Percentiles rank a stretch among this genome's conserved stretches.
phyloP scores from a whole-genome alignment of 345 rosid genomes.

The Brassica nigra region DNA sequence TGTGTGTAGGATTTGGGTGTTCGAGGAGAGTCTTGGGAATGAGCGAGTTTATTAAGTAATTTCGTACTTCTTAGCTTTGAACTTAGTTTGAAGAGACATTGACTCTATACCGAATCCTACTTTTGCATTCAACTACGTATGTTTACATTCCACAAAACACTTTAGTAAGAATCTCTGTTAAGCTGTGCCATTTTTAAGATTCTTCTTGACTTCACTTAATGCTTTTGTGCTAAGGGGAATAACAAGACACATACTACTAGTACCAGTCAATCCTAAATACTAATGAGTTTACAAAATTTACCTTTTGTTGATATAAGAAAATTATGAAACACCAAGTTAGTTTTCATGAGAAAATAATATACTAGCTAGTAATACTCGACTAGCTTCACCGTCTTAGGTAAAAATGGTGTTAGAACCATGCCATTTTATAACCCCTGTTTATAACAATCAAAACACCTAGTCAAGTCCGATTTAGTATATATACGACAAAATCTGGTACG shows the following conservation, averaged over 20 bases:
- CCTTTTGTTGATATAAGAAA: not conserved
- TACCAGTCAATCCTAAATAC: not conserved
- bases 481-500: not conserved
- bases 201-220: not conserved
- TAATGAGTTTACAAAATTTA: not conserved
- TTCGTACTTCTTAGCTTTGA: slow-evolving; percentile 29
- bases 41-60: slow-evolving; percentile 29
- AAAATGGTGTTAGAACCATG: not conserved
- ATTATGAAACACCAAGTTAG: too few relatives aligned
- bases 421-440: not conserved
- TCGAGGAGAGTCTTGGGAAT: slow-evolving; percentile 37
- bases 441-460: not conserved
- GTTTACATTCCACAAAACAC: slow-evolving; percentile 20
- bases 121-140: slow-evolving; percentile 28
- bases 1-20: slow-evolving; percentile 28
- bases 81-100: slow-evolving; percentile 24
- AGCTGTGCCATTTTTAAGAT: not conserved
- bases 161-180: slow-evolving; percentile 21
- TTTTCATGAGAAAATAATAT: not conserved
- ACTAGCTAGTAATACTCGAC: not conserved
- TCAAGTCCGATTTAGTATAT: not conserved
- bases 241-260: not conserved
- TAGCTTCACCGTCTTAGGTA: not conserved
- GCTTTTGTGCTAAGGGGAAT: not conserved
- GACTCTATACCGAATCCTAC: slow-evolving; percentile 29